phyloP scores from a whole-genome alignment of 1,139 yeast species.

The Sugiyamaella sp. region DNA sequence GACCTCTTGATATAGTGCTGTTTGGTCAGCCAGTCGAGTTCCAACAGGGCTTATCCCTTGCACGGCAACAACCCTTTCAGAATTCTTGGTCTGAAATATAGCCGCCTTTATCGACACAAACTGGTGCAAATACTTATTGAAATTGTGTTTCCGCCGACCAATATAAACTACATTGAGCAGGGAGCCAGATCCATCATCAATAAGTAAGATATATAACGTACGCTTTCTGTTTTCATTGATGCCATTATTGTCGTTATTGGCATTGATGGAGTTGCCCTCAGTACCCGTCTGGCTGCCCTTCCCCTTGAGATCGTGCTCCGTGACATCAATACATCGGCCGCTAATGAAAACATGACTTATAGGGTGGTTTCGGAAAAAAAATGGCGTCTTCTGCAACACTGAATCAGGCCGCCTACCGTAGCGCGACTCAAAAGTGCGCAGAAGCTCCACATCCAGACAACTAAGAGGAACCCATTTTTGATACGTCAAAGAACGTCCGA shows the following conservation, averaged over 20 bases:
- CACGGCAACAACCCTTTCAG: slow-evolving; percentile 23
- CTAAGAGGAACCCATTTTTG: slow-evolving; percentile 33
- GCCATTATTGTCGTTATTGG: background rate
- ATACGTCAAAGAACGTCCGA: slow-evolving; percentile 27
- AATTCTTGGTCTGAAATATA: slow-evolving; percentile 13
- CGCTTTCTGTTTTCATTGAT: background rate
- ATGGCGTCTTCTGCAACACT: slow-evolving; percentile 23
- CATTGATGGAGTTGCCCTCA: background rate
- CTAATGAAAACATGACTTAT: slow-evolving; percentile 34
- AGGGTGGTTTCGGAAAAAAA: slow-evolving; percentile 37
- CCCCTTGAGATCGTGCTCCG: slow-evolving; percentile 1
- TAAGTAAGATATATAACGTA: slow-evolving; percentile 1
- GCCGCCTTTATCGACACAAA: slow-evolving; percentile 29
- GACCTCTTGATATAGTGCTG: slow-evolving; percentile 26
- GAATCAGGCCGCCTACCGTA: slow-evolving; percentile 22
- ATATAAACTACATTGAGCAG: slow-evolving; percentile 3
- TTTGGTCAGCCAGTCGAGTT: slow-evolving; percentile 16
- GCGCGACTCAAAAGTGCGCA: slow-evolving; percentile 23
- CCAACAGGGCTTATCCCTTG: slow-evolving; percentile 22
- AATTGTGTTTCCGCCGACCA: slow-evolving; percentile 12
- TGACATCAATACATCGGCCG: slow-evolving; percentile 30
- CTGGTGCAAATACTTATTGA: slow-evolving; percentile 9
- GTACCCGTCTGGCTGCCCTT: slow-evolving; percentile 5
- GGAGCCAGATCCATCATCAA: slow-evolving; percentile 29
- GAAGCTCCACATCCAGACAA: slow-evolving; percentile 26